These are phyloP conservation scores for Ganoderma resinaceum DNA, from an alignment of 1,284 basidiomycete genomes.

Conservation along the genomic window DNA sequence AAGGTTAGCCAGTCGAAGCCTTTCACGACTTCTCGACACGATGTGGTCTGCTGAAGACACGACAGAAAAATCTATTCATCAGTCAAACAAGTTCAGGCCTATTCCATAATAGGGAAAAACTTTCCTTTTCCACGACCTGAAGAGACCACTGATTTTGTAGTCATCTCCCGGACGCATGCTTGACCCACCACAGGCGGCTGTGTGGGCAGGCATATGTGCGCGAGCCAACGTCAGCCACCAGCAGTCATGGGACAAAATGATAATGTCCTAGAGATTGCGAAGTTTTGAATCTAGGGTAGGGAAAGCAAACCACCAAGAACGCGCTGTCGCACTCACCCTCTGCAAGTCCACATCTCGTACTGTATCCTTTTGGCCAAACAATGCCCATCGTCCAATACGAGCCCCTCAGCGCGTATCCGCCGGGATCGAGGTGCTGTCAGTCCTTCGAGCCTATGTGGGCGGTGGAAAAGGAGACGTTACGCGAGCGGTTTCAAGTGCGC, in stretches of 20 bases:
- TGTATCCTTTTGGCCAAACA: background rate
- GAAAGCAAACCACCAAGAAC: background rate
- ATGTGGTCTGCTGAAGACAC: background rate
- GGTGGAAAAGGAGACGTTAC: background rate
- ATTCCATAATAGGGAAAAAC: too few species aligned
- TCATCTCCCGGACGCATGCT: background rate
- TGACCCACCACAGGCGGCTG: too few species aligned
- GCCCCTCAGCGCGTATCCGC: background rate
- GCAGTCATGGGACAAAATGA: background rate
- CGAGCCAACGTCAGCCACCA: background rate
- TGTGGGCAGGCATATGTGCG: background rate
- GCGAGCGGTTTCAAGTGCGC: background rate
- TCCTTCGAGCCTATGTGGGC: background rate
- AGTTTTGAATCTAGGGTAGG: background rate
- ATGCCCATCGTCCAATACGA: background rate
- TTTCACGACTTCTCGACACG: background rate
- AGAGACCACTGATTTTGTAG: too few species aligned
- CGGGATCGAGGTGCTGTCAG: background rate
- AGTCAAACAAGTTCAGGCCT: too few species aligned
- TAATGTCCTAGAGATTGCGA: background rate
- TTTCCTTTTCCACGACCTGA: too few species aligned
- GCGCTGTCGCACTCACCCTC: background rate
- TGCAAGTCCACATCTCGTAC: background rate
- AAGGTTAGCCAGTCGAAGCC: background rate
- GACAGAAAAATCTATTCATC: too few species aligned